A percentile compares a stretch with the other conserved stretches of the same genome.
phyloP scores from a whole-genome alignment of 805 yeast genomes.

The Saccharomycopsis oosterbeekiorum region DNA sequence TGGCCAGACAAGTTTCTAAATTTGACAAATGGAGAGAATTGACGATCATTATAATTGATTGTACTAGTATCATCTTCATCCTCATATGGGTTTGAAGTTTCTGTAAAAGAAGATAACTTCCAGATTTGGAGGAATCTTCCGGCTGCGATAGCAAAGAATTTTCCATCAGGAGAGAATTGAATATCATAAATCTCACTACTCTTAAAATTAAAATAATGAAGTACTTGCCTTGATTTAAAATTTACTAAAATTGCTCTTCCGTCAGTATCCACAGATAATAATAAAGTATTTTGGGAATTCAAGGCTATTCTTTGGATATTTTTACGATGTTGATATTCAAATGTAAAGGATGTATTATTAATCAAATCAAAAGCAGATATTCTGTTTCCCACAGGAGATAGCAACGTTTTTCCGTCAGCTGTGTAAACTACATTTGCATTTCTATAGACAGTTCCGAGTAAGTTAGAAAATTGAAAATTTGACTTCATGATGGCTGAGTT shows the following conservation, averaged over 20 bases:
- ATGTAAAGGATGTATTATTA: conserved; percentile 78
- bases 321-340: conserved; percentile 86
- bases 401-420: conserved; percentile 70
- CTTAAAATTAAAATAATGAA: conserved; percentile 91
- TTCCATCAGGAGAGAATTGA: conserved; percentile 83
- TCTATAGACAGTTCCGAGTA: conserved; percentile 88
- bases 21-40: conserved; percentile 92
- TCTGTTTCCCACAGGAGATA: conserved; percentile 93
- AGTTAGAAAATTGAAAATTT: conserved; percentile 80
- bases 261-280: conserved; percentile 78
- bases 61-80: conserved; percentile 3
- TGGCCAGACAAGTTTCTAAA: conserved; percentile 90
- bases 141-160: conserved; percentile 73
- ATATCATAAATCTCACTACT: conserved; percentile 56
- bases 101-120: conserved; percentile 58
- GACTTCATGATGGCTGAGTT: conserved; percentile 49
- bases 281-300: conserved; percentile 69
- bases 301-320: conserved; percentile 71
- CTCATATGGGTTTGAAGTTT: conserved; percentile 15
- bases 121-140: conserved; percentile 83
- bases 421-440: conserved; percentile 86
- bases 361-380: conserved; percentile 81
- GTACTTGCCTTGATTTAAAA: conserved; percentile 68
- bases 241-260: conserved; percentile 92
- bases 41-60: conserved; percentile 66